Percentiles rank a stretch among this genome's conserved stretches.
These are phyloP conservation scores for Glarea lozoyensis DNA, from an alignment of 495 filamentous ascomycete species.

Conservation along the genomic window DNA sequence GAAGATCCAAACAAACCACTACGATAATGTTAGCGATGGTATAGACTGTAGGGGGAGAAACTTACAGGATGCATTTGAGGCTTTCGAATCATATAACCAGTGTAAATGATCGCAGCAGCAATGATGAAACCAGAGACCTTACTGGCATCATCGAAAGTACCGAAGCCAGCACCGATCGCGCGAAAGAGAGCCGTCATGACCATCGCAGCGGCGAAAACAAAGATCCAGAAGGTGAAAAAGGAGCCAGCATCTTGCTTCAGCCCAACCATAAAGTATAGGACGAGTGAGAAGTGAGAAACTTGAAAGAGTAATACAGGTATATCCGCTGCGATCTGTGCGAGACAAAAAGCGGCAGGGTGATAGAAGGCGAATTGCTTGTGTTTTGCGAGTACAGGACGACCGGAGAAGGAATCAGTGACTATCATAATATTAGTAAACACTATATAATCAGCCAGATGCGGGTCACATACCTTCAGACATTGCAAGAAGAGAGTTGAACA, in stretches of 20 bases:
- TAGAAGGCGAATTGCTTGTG: slow-evolving; percentile 67
- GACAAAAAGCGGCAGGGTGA: slow-evolving; percentile 57
- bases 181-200: slow-evolving; percentile 45
- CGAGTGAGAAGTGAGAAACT: slow-evolving; percentile 52
- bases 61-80: slow-evolving; percentile 26
- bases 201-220: slow-evolving; percentile 32
- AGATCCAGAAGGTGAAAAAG: slow-evolving; percentile 44
- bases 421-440: background rate
- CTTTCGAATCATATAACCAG: slow-evolving; percentile 32
- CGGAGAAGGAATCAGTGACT: slow-evolving; percentile 47
- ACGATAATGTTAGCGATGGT: slow-evolving; percentile 21
- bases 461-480: slow-evolving; percentile 42
- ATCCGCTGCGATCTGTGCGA: slow-evolving; percentile 64
- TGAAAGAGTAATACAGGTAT: slow-evolving; percentile 56
- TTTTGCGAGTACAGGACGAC: slow-evolving; percentile 58
- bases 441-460: background rate
- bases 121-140: slow-evolving; percentile 42
- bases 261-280: slow-evolving; percentile 59
- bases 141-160: slow-evolving; percentile 44
- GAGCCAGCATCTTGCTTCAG: slow-evolving; percentile 35
- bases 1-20: slow-evolving; percentile 21
- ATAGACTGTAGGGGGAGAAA: background rate
- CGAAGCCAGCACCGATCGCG: slow-evolving; percentile 37
- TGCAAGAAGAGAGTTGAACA: slow-evolving; percentile 57
- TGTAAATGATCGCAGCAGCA: slow-evolving; percentile 27